Percentiles rank a stretch among this genome's conserved stretches.
phyloP scores from a whole-genome alignment of 2,329 filamentous ascomycete genomes.

The Colletotrichum sp. region DNA sequence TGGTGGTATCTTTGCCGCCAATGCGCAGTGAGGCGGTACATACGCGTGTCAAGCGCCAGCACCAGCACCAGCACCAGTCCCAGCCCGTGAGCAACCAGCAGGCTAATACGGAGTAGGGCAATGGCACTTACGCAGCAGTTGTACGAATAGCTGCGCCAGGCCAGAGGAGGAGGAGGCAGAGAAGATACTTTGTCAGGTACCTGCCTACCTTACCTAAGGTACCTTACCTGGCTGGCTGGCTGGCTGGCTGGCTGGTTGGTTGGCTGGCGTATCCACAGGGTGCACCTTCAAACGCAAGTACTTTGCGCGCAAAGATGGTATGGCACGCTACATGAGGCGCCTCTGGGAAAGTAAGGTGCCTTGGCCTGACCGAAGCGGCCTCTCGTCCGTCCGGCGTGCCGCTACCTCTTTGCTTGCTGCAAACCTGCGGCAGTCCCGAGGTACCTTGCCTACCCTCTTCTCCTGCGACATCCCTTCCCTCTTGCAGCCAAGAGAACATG shows the following conservation, averaged over 20 bases:
- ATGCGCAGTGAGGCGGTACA: not conserved
- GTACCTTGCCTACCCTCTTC: not conserved
- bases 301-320: no score
- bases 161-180: not conserved
- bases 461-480: not conserved
- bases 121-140: no score
- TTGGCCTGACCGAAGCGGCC: not conserved
- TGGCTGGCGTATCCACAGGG: no score
- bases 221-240: no score
- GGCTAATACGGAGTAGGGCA: no score
- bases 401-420: not conserved
- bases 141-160: not conserved
- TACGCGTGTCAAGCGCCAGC: not conserved
- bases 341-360: not conserved
- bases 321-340: not conserved
- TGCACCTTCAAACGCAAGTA: no score
- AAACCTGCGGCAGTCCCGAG: not conserved
- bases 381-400: not conserved
- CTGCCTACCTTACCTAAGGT: no score
- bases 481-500: no score
- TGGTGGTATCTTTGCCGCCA: not conserved
- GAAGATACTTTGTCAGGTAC: no score
- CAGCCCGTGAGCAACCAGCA: no score
- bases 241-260: no score
- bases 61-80: no score